phyloP scores from a whole-genome alignment of 2,329 filamentous ascomycete species.

The Penicillium decumbens region DNA sequence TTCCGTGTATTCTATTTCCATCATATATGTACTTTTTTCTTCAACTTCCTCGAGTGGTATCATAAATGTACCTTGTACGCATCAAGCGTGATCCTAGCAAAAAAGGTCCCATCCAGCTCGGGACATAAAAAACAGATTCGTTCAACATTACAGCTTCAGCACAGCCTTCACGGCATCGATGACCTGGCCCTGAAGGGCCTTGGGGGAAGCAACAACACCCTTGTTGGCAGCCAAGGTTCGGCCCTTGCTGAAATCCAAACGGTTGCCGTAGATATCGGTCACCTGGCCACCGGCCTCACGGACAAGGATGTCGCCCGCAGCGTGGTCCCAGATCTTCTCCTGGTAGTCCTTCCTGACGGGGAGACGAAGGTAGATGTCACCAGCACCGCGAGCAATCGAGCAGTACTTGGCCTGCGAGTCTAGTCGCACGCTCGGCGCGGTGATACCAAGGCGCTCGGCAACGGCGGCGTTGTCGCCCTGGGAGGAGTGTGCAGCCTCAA shows the following conservation, averaged over 20 bases:
- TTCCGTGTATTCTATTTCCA: constrained; percentile 23
- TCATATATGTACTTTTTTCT: constrained; percentile 18
- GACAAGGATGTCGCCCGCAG: constrained; percentile 89
- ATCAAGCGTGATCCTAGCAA: constrained; percentile 26
- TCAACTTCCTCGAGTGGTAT: constrained; percentile 28
- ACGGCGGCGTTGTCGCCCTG: constrained; percentile 85
- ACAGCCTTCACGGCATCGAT: constrained; percentile 79
- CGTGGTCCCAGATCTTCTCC: constrained; percentile 99
- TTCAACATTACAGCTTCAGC: constrained; percentile 47
- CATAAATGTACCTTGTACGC: constrained; percentile 34
- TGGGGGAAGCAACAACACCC: constrained; percentile 85
- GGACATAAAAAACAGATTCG: not conserved
- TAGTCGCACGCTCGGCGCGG: constrained; percentile 84
- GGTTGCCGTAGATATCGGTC: constrained; percentile 79
- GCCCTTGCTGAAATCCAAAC: constrained; percentile 79
- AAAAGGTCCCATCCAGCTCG: constrained; percentile 4
- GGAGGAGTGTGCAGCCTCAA: constrained; percentile 86
- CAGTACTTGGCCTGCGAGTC: constrained; percentile 98
- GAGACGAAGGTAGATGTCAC: constrained; percentile 88
- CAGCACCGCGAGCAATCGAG: constrained; percentile 86
- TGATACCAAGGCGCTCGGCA: constrained; percentile 79
- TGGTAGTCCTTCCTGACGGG: constrained; percentile 83
- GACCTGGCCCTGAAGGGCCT: constrained; percentile 68
- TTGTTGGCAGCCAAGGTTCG: constrained; percentile 85
- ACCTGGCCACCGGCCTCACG: constrained; percentile 89